Percentiles rank a stretch among this genome's conserved stretches.
phyloP scores from a whole-genome alignment of 768 basidiomycete species.

The Pisolithus sp. region DNA sequence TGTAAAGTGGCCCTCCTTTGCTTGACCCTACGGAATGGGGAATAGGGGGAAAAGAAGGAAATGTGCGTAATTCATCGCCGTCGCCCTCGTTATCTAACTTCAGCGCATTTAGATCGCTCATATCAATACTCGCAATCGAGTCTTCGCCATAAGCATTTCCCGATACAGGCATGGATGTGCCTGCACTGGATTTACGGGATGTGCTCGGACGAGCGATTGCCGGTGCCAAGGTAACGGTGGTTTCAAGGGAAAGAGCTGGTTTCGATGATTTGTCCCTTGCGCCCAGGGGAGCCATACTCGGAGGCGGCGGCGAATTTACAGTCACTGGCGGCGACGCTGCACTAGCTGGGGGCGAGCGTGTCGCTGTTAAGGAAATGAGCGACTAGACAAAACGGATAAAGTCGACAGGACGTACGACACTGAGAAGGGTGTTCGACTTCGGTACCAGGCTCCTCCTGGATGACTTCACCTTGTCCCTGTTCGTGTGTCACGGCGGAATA shows the following conservation, averaged over 20 bases:
- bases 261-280: neutral
- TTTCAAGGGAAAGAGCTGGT: conserved; percentile 8
- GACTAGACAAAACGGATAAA: neutral
- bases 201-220: conserved; percentile 16
- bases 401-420: neutral
- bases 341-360: neutral
- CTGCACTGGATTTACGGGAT: conserved; percentile 8
- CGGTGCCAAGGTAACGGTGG: conserved; percentile 1
- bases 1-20: conserved; percentile 9
- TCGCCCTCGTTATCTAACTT: conserved; percentile 24
- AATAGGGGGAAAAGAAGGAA: conserved; percentile 16
- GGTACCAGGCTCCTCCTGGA: conserved; percentile 13
- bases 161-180: neutral
- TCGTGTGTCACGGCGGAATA: conserved; percentile 1
- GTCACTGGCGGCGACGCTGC: conserved; percentile 3
- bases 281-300: neutral
- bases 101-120: conserved; percentile 27
- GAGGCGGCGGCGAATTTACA: neutral
- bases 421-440: neutral
- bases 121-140: conserved; percentile 24
- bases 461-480: conserved; percentile 3
- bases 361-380: neutral
- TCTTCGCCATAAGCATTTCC: conserved; percentile 11
- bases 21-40: neutral
- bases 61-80: conserved; percentile 16